Base-by-base conservation (phyloP, 306 rosid genomes). In the Ammopiptanthus mongolicus region DNA sequence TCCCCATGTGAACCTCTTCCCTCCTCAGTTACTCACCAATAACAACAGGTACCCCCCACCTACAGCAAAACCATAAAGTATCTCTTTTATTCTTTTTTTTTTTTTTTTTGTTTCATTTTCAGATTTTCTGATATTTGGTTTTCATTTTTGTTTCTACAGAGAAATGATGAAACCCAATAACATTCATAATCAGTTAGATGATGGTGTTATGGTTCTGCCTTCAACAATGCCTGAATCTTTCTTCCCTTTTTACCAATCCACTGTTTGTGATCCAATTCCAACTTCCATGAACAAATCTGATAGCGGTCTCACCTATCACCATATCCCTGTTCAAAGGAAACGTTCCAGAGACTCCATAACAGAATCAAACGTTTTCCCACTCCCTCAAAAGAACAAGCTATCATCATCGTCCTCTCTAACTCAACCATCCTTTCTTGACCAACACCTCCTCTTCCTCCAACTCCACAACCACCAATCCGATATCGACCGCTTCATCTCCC, bases 41-140 rank as follows among this genome's bases (percentile, higher is more conserved):
- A 76, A 91, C 36, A 69, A 80, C 47, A 76, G 92, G 90, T 88
- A 50, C n/a, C n/a, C n/a, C n/a, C n/a, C n/a, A n/a, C n/a, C 28
- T 9, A 4, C 29, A 8, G 5, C 8, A 6, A 14, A 22, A 8
- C 33, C 5, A 1, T 5, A 6, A 42, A 14, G 17, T 13, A 44
- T 14, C 6, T 18, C 0, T 5, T 10, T 17, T 0, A 7, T 12
- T 14, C 8, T 39, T 13, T 25, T 15, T 25, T 31, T 23, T 6
- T 25, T 25, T 12, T 1, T 6, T 61, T 5, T 34, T 18, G 48
- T 5, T 31, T 34, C 41, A 9, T 37, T 34, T 8, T 12, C 29
- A 19, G 19, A 7, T 41, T 6, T 0, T 15, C 47, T 41, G 3
- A 39, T 39, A 41, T 2, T 39, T 41, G 1, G 14, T 41, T 41